These are phyloP conservation scores for Blastomyces parvus DNA, from an alignment of 2,329 filamentous ascomycete genomes.

Conservation along the genomic window DNA sequence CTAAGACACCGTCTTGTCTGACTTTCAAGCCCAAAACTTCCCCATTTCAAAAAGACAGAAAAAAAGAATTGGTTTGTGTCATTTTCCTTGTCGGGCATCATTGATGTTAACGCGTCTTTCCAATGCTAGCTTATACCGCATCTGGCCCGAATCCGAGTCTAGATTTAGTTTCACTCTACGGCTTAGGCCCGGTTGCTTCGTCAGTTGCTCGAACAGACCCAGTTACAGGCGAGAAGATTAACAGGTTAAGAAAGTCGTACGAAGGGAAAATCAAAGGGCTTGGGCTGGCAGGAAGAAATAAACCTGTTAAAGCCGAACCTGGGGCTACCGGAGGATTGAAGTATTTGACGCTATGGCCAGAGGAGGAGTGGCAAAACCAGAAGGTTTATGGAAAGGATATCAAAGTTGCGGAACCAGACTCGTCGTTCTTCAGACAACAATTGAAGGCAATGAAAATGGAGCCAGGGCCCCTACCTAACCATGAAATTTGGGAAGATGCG, in stretches of 20 bases:
- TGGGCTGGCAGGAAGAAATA: slow-evolving; percentile 40
- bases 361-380: slow-evolving; percentile 44
- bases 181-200: slow-evolving; percentile 46
- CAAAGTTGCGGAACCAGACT: slow-evolving; percentile 34
- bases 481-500: slow-evolving; percentile 41
- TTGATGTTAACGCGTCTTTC: slow-evolving; percentile 36
- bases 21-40: slow-evolving; percentile 16
- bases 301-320: slow-evolving; percentile 38
- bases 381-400: slow-evolving; percentile 41
- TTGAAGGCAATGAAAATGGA: slow-evolving; percentile 41
- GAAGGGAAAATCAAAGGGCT: slow-evolving; percentile 43
- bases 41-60: slow-evolving; percentile 8
- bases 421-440: slow-evolving; percentile 34
- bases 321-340: slow-evolving; percentile 31
- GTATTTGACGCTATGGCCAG: slow-evolving; percentile 39
- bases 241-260: slow-evolving; percentile 50
- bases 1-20: slow-evolving; percentile 25
- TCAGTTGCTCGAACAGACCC: slow-evolving; percentile 52
- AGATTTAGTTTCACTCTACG: slow-evolving; percentile 52
- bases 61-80: slow-evolving; percentile 18
- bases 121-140: slow-evolving; percentile 36
- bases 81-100: slow-evolving; percentile 24
- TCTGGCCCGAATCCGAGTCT: slow-evolving; percentile 49
- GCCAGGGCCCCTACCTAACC: slow-evolving; percentile 37
- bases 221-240: slow-evolving; percentile 54